Evolutionary conservation across 495 filamentous ascomycete species (phyloP).

Genomic region (Clohesyomyces aquaticus): DNA sequence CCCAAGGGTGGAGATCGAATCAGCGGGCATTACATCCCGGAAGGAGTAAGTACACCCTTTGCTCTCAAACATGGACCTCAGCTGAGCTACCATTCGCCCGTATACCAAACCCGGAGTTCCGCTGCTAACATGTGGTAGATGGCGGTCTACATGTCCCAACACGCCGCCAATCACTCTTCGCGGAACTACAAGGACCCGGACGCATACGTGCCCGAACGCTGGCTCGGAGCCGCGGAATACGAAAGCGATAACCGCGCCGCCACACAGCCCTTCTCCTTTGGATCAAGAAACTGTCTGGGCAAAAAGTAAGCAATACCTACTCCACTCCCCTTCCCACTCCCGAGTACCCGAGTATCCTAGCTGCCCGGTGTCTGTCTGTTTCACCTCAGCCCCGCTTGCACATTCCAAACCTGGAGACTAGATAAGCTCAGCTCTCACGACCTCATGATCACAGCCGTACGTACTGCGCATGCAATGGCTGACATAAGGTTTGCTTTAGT

Average conservation of each 20-base stretch:
- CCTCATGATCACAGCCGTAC: no score
- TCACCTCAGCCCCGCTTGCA: no score
- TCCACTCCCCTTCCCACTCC: neutral
- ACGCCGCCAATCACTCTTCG: slow-evolving; percentile 47
- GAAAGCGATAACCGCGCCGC: slow-evolving; percentile 35
- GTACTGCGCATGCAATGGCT: no score
- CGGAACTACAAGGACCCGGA: slow-evolving; percentile 50
- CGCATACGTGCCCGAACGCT: slow-evolving; percentile 54
- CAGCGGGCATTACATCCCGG: slow-evolving; percentile 41
- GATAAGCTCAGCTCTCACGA: no score
- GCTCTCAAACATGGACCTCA: neutral
- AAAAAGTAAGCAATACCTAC: slow-evolving; percentile 35
- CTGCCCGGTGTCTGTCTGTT: no score
- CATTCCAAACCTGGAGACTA: no score
- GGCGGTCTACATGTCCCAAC: slow-evolving; percentile 50
- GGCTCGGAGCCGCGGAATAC: slow-evolving; percentile 44
- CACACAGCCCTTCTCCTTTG: slow-evolving; percentile 40
- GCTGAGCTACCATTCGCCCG: no score
- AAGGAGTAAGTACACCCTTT: slow-evolving; percentile 38
- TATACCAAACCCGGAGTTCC: no score
- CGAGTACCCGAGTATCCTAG: no score
- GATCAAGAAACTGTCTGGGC: slow-evolving; percentile 41
- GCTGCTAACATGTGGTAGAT: slow-evolving; percentile 37
- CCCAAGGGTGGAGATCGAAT: slow-evolving; percentile 41
- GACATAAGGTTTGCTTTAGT: slow-evolving; percentile 18